Base-by-base conservation (phyloP, 345 rosid genomes). In the Aquilaria yunnanensis region DNA sequence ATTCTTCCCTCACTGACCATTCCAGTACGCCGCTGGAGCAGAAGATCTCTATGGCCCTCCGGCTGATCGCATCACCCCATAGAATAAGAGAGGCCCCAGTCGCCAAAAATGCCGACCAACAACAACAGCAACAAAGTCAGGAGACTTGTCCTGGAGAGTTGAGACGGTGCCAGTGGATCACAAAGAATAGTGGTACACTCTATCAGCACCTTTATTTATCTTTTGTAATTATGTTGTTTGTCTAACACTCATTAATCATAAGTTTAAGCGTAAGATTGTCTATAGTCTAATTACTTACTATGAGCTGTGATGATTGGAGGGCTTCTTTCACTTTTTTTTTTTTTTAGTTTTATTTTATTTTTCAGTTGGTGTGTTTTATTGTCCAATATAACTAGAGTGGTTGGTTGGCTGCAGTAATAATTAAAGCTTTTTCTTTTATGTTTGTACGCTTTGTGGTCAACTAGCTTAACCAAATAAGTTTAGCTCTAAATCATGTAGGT, bases 121-220 rank as follows among this genome's bases (percentile, higher is more conserved):
- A 70, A 16, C 72, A 59, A 23, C 82, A 68, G 5, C 67, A 56
- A 3, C 76, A 56, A 59, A n/a, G 12, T 55, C 82, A 65, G 49
- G 87, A 72, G 14, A 55, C 41, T 47, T 77, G 48, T 56, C 43
- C 43, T 37, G 91, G 86, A 54, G 99, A 83, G 75, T 52, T 75
- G 33, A 83, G 67, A 80, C 81, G 96, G 68, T 94, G 99, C 77
- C 81, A 83, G 12, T 94, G 99, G 99, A 84, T 94, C 49, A 85
- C 99, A 37, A 88, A 88, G 74, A 90, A 78, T 49, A 90, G 99
- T 63, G 97, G 97, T 94, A 89, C 43, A 3, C 43, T 5, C 65
- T n/a, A 31, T 61, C 65, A 50, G 16, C 16, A 4, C 31, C 62
- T 47, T 1, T 31, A 5, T 29, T 10, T 54, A 31, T 11, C 7